Conservation (phyloP, 2,329 filamentous ascomycete species). For the Didymella keratinophila region DNA sequence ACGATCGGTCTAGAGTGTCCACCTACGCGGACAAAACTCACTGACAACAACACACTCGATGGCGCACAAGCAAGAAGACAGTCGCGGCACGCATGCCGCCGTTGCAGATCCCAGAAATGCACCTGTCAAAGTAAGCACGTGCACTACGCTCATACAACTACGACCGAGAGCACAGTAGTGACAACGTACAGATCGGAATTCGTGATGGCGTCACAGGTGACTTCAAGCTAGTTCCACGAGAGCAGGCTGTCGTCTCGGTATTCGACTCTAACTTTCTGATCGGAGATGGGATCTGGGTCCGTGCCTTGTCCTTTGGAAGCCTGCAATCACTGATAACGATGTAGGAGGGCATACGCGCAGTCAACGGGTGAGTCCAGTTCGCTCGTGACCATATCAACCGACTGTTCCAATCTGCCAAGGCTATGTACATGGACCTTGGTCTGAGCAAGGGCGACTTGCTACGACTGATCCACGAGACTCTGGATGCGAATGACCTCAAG, state of each 20-base stretch:
- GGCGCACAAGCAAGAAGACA: neutral
- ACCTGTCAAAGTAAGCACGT: neutral
- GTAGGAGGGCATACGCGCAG: conserved; percentile 5
- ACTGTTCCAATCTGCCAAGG: conserved; percentile 6
- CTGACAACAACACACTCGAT: neutral
- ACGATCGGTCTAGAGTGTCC: neutral
- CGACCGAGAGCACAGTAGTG: neutral
- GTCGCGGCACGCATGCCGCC: conserved; percentile 1
- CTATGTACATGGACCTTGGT: conserved; percentile 7
- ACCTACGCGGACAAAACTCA: neutral
- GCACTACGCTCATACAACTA: too few species aligned
- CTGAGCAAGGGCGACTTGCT: neutral
- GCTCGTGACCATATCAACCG: conserved; percentile 7
- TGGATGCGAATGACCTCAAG: neutral
- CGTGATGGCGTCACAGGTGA: conserved; percentile 1
- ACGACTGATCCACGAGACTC: neutral
- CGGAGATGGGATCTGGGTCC: conserved; percentile 5
- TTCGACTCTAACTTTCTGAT: conserved; percentile 6
- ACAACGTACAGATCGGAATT: neutral
- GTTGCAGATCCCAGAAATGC: conserved; percentile 4
- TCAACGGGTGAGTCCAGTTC: conserved; percentile 3
- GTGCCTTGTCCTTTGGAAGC: neutral
- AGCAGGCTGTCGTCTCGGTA: conserved; percentile 3
- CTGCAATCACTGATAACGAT: neutral
- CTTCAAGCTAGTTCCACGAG: conserved; percentile 1